Conservation (phyloP, 169 alveolate genomes). For the Plasmodium blacklocki region DNA sequence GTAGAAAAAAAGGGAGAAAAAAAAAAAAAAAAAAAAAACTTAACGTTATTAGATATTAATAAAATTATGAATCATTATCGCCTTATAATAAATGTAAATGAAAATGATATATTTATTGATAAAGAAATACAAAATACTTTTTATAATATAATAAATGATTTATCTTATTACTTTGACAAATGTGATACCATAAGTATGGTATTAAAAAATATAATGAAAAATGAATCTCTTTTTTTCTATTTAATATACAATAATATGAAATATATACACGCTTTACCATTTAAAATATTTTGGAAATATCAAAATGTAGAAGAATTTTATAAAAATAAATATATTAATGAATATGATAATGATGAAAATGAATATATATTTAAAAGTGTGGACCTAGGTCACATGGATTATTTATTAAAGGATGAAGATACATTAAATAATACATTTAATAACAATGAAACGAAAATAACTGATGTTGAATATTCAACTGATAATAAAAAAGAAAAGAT, state of each 20-base stretch:
- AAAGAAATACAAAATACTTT: conserved; percentile 29
- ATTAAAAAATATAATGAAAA: conserved; percentile 29
- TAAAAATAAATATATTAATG: neutral
- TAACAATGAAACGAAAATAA: conserved; percentile 1
- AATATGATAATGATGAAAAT: conserved; percentile 41
- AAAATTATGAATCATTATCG: conserved; percentile 22
- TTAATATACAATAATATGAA: conserved; percentile 41
- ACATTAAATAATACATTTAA: neutral
- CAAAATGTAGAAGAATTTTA: conserved; percentile 23
- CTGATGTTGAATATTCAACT: neutral
- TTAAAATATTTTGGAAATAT: conserved; percentile 66
- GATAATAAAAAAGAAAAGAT: neutral
- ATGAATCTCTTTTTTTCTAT: conserved; percentile 58
- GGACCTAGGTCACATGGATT: conserved; percentile 33
- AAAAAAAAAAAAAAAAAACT: neutral
- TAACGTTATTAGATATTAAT: conserved; percentile 15
- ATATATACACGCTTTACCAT: conserved; percentile 50
- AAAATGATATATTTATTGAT: conserved; percentile 66
- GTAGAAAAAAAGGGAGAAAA: neutral
- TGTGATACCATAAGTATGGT: conserved; percentile 1
- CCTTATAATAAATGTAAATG: conserved; percentile 62
- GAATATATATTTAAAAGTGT: conserved; percentile 57
- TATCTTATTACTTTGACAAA: conserved; percentile 35
- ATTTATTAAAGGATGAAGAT: conserved; percentile 48
- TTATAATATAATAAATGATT: conserved; percentile 20